phyloP scores from a whole-genome alignment of 306 rosid genomes.

The Medicago arabica region DNA sequence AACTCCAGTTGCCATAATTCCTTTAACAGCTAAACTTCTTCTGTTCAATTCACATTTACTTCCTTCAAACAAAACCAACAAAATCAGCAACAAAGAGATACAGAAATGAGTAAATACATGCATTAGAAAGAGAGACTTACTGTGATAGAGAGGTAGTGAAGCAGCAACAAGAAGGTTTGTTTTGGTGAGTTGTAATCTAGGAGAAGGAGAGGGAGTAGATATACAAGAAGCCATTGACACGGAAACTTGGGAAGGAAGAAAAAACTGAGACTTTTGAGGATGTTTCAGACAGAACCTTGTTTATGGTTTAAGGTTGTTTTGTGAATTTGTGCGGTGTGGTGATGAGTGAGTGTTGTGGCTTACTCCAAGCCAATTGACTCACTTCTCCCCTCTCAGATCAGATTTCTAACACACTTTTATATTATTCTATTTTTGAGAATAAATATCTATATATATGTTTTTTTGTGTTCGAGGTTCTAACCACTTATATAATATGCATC shows the following conservation, averaged over 20 bases:
- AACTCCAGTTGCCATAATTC: conserved; percentile 78
- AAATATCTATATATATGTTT: too few species aligned
- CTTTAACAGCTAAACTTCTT: conserved; percentile 66
- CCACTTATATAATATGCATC: too few species aligned
- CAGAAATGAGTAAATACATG: neutral
- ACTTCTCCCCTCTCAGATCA: neutral
- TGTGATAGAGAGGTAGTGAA: conserved; percentile 54
- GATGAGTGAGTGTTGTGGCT: conserved; percentile 56
- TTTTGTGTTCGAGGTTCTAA: too few species aligned
- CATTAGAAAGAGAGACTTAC: conserved; percentile 44
- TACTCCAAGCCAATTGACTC: conserved; percentile 48
- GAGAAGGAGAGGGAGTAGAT: conserved; percentile 49
- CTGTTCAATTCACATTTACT: conserved; percentile 76
- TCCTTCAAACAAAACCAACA: conserved; percentile 56
- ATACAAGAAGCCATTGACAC: conserved; percentile 63
- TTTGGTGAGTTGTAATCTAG: conserved; percentile 54
- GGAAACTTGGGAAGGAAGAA: neutral
- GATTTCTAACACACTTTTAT: neutral
- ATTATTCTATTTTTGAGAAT: too few species aligned
- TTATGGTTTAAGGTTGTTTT: conserved; percentile 19
- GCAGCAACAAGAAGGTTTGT: conserved; percentile 41
- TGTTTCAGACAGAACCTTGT: neutral
- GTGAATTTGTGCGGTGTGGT: conserved; percentile 45
- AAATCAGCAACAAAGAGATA: conserved; percentile 2
- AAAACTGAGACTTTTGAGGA: conserved; percentile 1